Percentiles rank a stretch among this genome's conserved stretches.
Evolutionary conservation across 768 basidiomycete species (phyloP).

Genomic region (Phaeotremella skinneri): DNA sequence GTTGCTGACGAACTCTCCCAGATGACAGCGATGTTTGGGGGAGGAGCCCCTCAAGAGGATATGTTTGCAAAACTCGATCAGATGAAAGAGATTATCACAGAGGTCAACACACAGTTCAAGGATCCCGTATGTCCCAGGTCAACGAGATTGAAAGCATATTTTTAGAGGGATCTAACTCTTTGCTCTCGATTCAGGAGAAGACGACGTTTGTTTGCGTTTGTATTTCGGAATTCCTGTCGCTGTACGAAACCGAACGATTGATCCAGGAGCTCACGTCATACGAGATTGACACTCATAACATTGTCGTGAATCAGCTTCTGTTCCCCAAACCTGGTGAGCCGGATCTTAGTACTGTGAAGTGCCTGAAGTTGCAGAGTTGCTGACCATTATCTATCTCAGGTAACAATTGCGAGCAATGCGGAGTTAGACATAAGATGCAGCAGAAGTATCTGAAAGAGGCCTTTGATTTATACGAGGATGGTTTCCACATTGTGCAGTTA

Average conservation of each 20-base stretch:
- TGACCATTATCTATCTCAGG: constrained; percentile 58
- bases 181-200: constrained; percentile 66
- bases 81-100: constrained; percentile 95
- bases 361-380: not conserved
- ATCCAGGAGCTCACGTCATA: constrained; percentile 75
- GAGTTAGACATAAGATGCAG: constrained; percentile 93
- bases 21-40: constrained; percentile 97
- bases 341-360: not conserved
- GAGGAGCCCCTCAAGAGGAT: constrained; percentile 87
- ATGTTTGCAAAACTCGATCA: constrained; percentile 98
- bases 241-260: constrained; percentile 97
- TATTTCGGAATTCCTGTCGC: constrained; percentile 95
- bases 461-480: constrained; percentile 94
- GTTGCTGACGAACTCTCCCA: constrained; percentile 46
- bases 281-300: constrained; percentile 97
- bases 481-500: constrained; percentile 93
- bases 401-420: constrained; percentile 92
- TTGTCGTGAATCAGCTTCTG: constrained; percentile 94
- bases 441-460: constrained; percentile 96
- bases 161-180: constrained; percentile 8
- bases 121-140: constrained; percentile 86
- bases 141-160: too few relatives aligned
- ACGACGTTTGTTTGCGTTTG: constrained; percentile 98
- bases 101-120: constrained; percentile 99
- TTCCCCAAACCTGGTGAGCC: constrained; percentile 83